Conservation (phyloP, 352 stramenopile species). For the Pythium utonaiense region DNA sequence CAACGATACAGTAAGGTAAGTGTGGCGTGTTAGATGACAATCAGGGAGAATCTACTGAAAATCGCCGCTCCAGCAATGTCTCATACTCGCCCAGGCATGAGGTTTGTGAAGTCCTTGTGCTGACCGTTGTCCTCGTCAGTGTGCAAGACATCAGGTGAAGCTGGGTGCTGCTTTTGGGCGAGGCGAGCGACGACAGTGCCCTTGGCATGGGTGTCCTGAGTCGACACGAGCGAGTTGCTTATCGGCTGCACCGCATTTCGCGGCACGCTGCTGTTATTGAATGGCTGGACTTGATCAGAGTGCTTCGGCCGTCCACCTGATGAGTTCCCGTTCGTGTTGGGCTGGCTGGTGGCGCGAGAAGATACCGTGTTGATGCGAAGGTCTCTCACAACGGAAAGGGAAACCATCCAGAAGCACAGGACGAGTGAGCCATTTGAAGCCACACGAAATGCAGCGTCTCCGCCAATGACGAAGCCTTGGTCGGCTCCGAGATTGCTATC, state of each 20-base stretch:
- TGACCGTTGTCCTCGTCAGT: neutral
- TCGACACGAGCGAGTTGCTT: neutral
- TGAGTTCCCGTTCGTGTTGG: neutral
- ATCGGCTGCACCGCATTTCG: constrained; percentile 2
- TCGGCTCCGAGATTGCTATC: constrained; percentile 18
- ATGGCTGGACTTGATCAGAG: neutral
- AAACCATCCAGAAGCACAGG: constrained; percentile 56
- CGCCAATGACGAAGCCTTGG: constrained; percentile 33
- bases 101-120: neutral
- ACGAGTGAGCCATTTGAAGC: constrained; percentile 48
- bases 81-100: constrained; percentile 6
- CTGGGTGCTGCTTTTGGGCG: constrained; percentile 3
- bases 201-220: neutral
- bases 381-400: constrained; percentile 17
- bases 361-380: constrained; percentile 8
- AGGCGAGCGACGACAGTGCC: constrained; percentile 3
- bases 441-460: constrained; percentile 25
- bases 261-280: neutral
- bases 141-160: neutral
- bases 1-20: no score
- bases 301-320: neutral
- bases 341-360: neutral
- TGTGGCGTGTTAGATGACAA: no score
- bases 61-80: neutral
- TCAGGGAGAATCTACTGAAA: no score